Evolutionary conservation across 2,329 filamentous ascomycete genomes (phyloP).

Genomic region (Sporothrix euskadiensis): DNA sequence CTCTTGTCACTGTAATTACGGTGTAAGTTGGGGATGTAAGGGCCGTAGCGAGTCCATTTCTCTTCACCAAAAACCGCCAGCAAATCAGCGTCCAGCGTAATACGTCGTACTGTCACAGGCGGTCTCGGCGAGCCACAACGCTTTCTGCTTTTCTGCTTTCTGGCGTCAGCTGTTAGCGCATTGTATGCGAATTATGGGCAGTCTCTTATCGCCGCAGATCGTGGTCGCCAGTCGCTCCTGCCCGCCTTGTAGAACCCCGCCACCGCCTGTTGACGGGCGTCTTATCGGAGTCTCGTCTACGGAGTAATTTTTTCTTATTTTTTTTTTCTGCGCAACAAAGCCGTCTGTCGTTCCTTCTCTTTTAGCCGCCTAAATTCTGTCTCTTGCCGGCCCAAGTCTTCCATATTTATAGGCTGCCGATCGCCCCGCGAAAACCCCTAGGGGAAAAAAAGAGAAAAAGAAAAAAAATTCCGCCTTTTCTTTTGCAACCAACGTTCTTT

Average conservation of each 20-base stretch:
- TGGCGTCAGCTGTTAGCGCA: background rate
- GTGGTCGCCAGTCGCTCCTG: background rate
- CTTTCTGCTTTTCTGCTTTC: background rate
- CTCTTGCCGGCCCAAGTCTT: background rate
- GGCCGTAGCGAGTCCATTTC: background rate
- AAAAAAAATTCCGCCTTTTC: background rate
- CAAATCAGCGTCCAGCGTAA: conserved; percentile 10
- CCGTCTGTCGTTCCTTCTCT: background rate
- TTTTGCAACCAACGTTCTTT: background rate
- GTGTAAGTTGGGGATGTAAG: background rate
- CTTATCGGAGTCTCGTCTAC: background rate
- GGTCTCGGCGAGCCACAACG: background rate
- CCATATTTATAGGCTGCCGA: background rate
- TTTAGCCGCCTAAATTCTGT: background rate
- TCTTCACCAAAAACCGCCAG: background rate
- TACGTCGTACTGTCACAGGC: background rate
- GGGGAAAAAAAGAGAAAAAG: background rate
- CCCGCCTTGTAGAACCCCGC: background rate
- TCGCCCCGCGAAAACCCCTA: background rate
- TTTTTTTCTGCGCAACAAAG: background rate
- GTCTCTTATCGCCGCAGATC: background rate
- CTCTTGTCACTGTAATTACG: background rate
- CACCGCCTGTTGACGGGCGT: background rate
- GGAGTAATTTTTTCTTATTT: background rate
- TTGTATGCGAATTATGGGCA: background rate